Percentiles rank a stretch among this genome's conserved stretches.
phyloP scores from a whole-genome alignment of 2,329 filamentous ascomycete species.

The Fusarium sp. region DNA sequence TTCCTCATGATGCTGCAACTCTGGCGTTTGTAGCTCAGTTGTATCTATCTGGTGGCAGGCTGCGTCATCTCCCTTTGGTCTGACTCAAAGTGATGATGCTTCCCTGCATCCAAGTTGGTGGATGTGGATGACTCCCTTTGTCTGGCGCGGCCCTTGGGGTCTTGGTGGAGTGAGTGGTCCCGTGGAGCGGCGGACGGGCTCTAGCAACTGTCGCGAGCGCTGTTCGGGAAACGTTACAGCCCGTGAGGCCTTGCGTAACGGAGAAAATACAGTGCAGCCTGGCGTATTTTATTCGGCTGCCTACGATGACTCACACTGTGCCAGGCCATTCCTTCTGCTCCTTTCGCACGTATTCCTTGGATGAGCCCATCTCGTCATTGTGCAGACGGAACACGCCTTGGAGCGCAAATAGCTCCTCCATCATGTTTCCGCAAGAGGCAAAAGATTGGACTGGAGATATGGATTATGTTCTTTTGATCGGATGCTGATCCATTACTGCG shows the following conservation, averaged over 20 bases:
- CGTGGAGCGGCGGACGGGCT: conserved; percentile 17
- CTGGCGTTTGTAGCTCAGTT: not conserved
- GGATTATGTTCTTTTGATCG: conserved; percentile 1
- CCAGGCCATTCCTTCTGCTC: conserved; percentile 18
- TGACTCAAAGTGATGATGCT: conserved; percentile 18
- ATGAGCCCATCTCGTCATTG: conserved; percentile 30
- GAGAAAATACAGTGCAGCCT: conserved; percentile 10
- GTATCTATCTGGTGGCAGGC: not conserved
- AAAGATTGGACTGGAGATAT: conserved; percentile 7
- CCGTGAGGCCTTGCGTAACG: not conserved
- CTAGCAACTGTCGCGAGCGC: conserved; percentile 6
- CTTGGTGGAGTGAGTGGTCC: conserved; percentile 23
- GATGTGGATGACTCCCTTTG: conserved; percentile 28
- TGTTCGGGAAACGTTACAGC: conserved; percentile 1
- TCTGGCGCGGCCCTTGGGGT: conserved; percentile 22
- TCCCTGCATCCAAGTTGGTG: conserved; percentile 28
- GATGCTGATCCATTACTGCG: conserved; percentile 21
- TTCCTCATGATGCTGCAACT: not conserved
- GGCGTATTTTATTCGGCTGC: not conserved
- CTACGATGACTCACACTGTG: not conserved
- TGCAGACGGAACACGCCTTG: conserved; percentile 20
- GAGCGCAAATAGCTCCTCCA: not conserved
- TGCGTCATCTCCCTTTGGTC: not conserved
- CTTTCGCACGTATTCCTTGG: conserved; percentile 17
- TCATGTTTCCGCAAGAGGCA: conserved; percentile 1